Conservation (phyloP, 2,329 filamentous ascomycete species). For the Arthrobotrys musiformis region DNA sequence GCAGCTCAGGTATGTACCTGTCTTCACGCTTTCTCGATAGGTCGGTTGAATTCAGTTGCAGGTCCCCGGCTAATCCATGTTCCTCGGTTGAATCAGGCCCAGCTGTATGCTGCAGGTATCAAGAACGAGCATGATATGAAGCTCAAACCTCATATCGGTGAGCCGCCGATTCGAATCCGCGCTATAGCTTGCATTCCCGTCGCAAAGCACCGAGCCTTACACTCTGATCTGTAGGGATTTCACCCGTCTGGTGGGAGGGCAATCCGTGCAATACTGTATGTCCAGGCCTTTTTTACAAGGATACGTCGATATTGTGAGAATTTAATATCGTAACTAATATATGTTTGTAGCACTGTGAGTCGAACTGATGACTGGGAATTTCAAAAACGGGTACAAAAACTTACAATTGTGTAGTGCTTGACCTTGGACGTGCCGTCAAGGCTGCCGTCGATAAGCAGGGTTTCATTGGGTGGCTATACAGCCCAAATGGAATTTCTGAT, state of each 20-base stretch:
- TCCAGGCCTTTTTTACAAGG: slow-evolving; percentile 55
- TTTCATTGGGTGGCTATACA: slow-evolving; percentile 95
- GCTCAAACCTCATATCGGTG: slow-evolving; percentile 86
- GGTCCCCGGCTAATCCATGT: slow-evolving; percentile 39
- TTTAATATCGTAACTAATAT: slow-evolving; percentile 42
- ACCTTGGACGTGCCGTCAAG: slow-evolving; percentile 89
- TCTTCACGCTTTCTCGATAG: neutral
- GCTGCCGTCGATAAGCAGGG: slow-evolving; percentile 79
- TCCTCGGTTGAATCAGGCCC: slow-evolving; percentile 71
- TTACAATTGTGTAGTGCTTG: slow-evolving; percentile 71
- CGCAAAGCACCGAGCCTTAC: slow-evolving; percentile 5
- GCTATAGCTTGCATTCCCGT: neutral
- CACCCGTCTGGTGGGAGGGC: slow-evolving; percentile 96
- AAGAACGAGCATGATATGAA: slow-evolving; percentile 86
- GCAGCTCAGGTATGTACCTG: slow-evolving; percentile 76
- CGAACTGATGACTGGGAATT: neutral
- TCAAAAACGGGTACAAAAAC: slow-evolving; percentile 18
- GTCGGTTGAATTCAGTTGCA: slow-evolving; percentile 7
- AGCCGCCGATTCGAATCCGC: slow-evolving; percentile 33
- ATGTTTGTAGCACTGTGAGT: slow-evolving; percentile 67
- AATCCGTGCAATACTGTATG: slow-evolving; percentile 86
- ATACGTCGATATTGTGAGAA: neutral
- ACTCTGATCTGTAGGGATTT: slow-evolving; percentile 65
- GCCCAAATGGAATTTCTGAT: slow-evolving; percentile 81
- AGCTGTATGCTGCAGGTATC: slow-evolving; percentile 93